Base-by-base conservation (phyloP, 495 filamentous ascomycete species). In the Oleoguttula mirabilis region DNA sequence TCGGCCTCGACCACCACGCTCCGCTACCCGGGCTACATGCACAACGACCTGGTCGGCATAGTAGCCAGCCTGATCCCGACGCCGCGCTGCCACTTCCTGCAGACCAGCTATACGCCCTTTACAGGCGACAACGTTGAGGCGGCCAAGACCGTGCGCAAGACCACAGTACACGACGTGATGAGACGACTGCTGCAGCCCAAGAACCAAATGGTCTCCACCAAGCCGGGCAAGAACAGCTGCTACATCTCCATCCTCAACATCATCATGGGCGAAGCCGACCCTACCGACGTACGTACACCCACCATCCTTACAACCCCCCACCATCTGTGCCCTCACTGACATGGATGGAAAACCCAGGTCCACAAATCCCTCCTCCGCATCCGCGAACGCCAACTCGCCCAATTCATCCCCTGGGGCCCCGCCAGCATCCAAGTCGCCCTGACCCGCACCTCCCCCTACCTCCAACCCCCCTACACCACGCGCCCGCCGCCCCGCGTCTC, bases 161-260 rank as follows among this genome's bases (percentile, higher is more conserved):
- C 92, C 0, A 98, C 90, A 3, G 90, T 98, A 0, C 66, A 96
- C 14, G 90, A 98, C 62, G 90, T 98, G 34, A 98, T 98, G 90
- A 76, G 90, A 21, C 75, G 90, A 31, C 71, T 98, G 7, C 68
- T 98, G 33, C 90, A 98, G 61, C 90, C 90, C 30, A 98, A 98
- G 69, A 96, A 96, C 61, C 79, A 92, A 55, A 98, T 98, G 90
- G 90, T 98, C 25, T 92, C 88, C 27, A 93, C 88, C 33, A 82
- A 85, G 44, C 87, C 88, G 14, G 83, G 83, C 55, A 98, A 94
- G 63, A 88, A 84, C 65, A 93, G 84, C 63, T 96, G 92, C 67
- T 98, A 98, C 64, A 94, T 98, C 53, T 94, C 85, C 28, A 98
- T 98, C 52, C 71, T 98, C 33, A 96, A 96, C 60, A 93, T 98